A percentile compares a stretch with the other conserved stretches of the same genome.
Evolutionary conservation across 257 asterid species (phyloP).

Genomic region (Lantana camara): DNA sequence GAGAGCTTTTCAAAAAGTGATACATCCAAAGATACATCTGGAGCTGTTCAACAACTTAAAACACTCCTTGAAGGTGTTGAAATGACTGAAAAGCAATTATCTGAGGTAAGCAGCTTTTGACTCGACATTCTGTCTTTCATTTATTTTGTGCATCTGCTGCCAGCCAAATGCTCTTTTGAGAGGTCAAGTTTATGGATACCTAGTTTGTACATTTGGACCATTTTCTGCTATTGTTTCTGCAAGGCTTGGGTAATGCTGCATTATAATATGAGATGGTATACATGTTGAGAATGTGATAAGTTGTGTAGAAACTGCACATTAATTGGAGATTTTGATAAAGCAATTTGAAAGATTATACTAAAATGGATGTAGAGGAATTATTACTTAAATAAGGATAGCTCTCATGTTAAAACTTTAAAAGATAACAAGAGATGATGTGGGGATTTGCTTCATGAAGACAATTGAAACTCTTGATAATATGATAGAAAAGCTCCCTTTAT

Average conservation of each 20-base stretch:
- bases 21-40: slow-evolving; percentile 58
- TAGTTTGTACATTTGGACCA: not conserved
- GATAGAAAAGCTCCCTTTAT: not conserved
- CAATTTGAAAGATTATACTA: not conserved
- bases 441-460: not conserved
- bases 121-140: not conserved
- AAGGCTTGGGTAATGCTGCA: not conserved
- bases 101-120: slow-evolving; percentile 57
- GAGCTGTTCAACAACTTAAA: slow-evolving; percentile 79
- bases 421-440: not conserved
- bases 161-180: slow-evolving; percentile 1
- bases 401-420: not conserved
- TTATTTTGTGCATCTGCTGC: slow-evolving; percentile 7
- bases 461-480: not conserved
- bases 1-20: slow-evolving; percentile 76
- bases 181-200: not conserved
- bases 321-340: not conserved
- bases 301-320: slow-evolving; percentile 4
- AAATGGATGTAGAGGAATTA: slow-evolving; percentile 5
- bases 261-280: slow-evolving; percentile 7
- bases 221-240: not conserved
- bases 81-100: slow-evolving; percentile 94
- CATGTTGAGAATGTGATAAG: not conserved
- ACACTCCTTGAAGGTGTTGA: slow-evolving; percentile 95
- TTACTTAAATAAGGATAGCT: not conserved